Evolutionary conservation across 805 yeast genomes (phyloP), one percentile per base, ranked within the genome.

Genomic region (Metschnikowia kunwiensis): DNA sequence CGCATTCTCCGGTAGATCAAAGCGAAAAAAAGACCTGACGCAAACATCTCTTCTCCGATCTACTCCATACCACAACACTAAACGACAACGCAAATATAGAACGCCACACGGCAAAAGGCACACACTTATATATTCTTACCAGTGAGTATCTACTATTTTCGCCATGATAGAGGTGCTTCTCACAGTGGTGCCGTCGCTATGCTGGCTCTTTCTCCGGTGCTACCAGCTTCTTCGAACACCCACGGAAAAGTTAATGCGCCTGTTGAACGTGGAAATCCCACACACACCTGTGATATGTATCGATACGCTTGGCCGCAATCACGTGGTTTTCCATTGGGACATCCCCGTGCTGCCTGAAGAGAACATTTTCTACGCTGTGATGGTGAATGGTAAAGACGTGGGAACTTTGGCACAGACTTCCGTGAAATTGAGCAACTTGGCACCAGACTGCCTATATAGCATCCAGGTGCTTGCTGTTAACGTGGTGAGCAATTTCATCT

Each of bases 191-290:
- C 44, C 62, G 20, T 63, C 71, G 24, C 37, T 65, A 6, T 46
- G 57, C 34, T 68, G 74, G 74, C 54, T 68, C 28, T 40, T 64
- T 5, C 65, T 63, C 43, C 57, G 74, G 24, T 61, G 70, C 47
- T 53, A 53, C 40, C 56, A 53, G 37, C 52, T 68, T 12, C 50
- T 65, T 32, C 52, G 50, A 30, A 58, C 75, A 2, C 80, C 83
- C 1, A 58, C 72, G 17, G 72, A 68, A 10, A 67, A 65, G 32
- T 58, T 75, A 17, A 64, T 76, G 21, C 63, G 62, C 34, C 65
- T 65, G 22, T 55, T 79, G 26, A 67, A 70, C 44, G 66, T 78
- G 14, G 72, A 71, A 19, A 72, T 79, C 22, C 86, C 86, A 4
- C 71, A 67, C 37, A 63, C 74, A 6, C 82, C 82, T 3, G 56